Evolutionary conservation across 225 moss, liverwort and hornwort genomes (phyloP), one percentile per base, ranked within the genome.

Genomic region (Marchantia polymorpha): DNA sequence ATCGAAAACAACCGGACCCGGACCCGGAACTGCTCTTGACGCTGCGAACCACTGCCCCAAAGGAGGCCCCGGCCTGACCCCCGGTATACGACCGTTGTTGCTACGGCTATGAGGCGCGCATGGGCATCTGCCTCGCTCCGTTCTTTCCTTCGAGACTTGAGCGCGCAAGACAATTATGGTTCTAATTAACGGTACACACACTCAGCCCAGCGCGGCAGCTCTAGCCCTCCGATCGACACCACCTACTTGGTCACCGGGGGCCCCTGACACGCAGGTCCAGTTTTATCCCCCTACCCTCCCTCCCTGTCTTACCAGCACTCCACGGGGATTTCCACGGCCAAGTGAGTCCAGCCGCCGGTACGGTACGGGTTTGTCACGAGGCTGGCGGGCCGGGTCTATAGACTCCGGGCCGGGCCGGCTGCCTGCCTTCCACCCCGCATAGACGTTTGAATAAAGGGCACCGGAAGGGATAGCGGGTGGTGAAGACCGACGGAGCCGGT

Each of bases 101-200:
- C 68, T 69, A 69, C 68, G 68, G 31, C 68, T 69, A 69, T 39
- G 68, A 69, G 22, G 27, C 26, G 27, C 26, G 26, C 65, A 66
- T 60, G 16, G 25, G 29, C 27, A 39, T 39, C 8, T 27, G 25
- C 26, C 29, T 26, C 10, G 8, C 26, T 26, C 8, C 10, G 0
- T 66, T 26, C 65, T 22, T 66, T 66, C 65, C 14, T 10, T 26
- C 26, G 66, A 26, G 56, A 13, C 10, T 10, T 30, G 29, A 26
- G 66, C 6, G 30, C 16, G 14, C 3, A 31, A 56, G 16, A 69
- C 46, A 69, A 69, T 69, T 69, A 69, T 69, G 7, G 39, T 69
- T 46, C 46, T 66, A 66, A 8, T 26, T 16, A 69, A 69, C 68
- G 68, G 68, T 69, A 69, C 68, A 39, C 68, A 39, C 31, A 46